Percentiles rank a stretch among this genome's conserved stretches.
Conservation (phyloP, 2,329 filamentous ascomycete genomes). For the Cladosporium sp. region DNA sequence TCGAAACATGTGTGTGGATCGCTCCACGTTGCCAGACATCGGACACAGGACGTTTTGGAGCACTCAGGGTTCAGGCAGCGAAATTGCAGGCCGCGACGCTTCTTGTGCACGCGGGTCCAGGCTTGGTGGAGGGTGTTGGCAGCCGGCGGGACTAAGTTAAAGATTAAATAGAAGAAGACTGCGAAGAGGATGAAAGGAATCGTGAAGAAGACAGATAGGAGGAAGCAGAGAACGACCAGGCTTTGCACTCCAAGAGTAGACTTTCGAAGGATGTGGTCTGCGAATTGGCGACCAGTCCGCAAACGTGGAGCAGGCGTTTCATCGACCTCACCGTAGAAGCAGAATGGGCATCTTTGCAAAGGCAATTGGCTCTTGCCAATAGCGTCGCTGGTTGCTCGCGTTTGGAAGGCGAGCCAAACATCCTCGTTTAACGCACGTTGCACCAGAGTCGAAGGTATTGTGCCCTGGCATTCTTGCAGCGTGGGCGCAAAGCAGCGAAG, state of each 20-base stretch:
- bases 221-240: slow-evolving; percentile 39
- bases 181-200: slow-evolving; percentile 53
- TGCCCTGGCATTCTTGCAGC: slow-evolving; percentile 63
- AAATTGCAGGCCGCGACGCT: slow-evolving; percentile 71
- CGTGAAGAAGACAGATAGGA: slow-evolving; percentile 19
- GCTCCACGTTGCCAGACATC: slow-evolving; percentile 76
- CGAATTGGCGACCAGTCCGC: slow-evolving; percentile 19
- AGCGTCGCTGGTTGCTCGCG: slow-evolving; percentile 71
- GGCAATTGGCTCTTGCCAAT: slow-evolving; percentile 70
- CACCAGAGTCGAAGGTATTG: slow-evolving; percentile 65
- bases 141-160: slow-evolving; percentile 28
- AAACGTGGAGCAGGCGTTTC: slow-evolving; percentile 30
- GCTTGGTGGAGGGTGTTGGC: slow-evolving; percentile 21
- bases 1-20: slow-evolving; percentile 91
- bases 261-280: slow-evolving; percentile 21
- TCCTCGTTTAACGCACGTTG: slow-evolving; percentile 71
- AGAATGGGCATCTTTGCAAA: slow-evolving; percentile 83
- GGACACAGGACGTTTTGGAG: slow-evolving; percentile 68
- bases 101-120: slow-evolving; percentile 63
- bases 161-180: slow-evolving; percentile 41
- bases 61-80: slow-evolving; percentile 69
- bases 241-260: slow-evolving; percentile 41
- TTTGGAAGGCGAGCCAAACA: slow-evolving; percentile 70
- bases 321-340: slow-evolving; percentile 84
- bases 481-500: slow-evolving; percentile 79